Conservation (phyloP, 1,139 yeast species). For the Pichia terricola region DNA sequence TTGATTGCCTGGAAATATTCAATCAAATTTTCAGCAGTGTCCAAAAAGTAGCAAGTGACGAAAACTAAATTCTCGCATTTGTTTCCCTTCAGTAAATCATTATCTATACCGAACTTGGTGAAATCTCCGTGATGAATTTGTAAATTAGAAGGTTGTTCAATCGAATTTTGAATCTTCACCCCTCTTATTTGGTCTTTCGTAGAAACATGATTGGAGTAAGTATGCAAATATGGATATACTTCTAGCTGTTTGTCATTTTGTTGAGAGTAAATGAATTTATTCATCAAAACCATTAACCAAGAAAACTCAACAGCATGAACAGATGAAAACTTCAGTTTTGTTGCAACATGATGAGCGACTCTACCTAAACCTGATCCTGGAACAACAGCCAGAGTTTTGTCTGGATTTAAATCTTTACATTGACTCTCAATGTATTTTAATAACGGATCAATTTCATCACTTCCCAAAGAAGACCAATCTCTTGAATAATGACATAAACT, state of each 20-base stretch:
- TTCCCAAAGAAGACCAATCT: slow-evolving; percentile 52
- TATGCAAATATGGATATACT: slow-evolving; percentile 60
- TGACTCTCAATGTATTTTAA: slow-evolving; percentile 29
- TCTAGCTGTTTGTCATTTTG: slow-evolving; percentile 9
- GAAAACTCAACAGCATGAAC: slow-evolving; percentile 70
- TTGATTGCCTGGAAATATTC: slow-evolving; percentile 60
- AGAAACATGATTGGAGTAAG: slow-evolving; percentile 57
- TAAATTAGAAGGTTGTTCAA: slow-evolving; percentile 37
- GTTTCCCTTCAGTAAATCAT: slow-evolving; percentile 7
- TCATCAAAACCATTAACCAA: slow-evolving; percentile 57
- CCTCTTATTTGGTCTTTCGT: slow-evolving; percentile 45
- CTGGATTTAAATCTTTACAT: slow-evolving; percentile 23
- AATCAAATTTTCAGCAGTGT: slow-evolving; percentile 77
- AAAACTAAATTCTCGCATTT: slow-evolving; percentile 43
- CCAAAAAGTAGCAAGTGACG: slow-evolving; percentile 69
- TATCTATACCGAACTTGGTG: slow-evolving; percentile 35
- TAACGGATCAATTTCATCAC: slow-evolving; percentile 43
- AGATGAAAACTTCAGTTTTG: slow-evolving; percentile 25
- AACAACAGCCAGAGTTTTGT: slow-evolving; percentile 42
- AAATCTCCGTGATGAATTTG: slow-evolving; percentile 57
- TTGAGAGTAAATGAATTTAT: slow-evolving; percentile 41
- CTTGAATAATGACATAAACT: slow-evolving; percentile 63
- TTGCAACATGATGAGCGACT: slow-evolving; percentile 53
- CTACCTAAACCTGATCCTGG: slow-evolving; percentile 82
- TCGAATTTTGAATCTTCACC: slow-evolving; percentile 29